Percentiles rank a stretch among this genome's conserved stretches.
Evolutionary conservation across 768 basidiomycete genomes (phyloP).

Genomic region (Lactarius hengduanensis): DNA sequence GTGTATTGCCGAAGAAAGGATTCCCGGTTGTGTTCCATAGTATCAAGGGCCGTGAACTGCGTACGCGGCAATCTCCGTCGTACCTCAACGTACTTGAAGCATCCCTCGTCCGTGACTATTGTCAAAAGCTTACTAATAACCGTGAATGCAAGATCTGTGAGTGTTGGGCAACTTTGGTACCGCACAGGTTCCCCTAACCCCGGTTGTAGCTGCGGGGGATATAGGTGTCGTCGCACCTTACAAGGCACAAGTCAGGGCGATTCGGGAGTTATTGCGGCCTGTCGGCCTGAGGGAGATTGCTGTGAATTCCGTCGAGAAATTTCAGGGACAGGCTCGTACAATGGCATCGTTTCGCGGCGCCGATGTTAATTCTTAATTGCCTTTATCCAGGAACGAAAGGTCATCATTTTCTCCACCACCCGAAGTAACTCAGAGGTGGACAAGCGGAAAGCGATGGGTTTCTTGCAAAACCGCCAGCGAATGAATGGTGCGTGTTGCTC

Average conservation of each 20-base stretch:
- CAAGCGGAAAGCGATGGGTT: constrained; percentile 36
- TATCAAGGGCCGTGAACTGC: constrained; percentile 37
- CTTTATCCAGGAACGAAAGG: constrained; percentile 36
- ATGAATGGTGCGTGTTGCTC: constrained; percentile 39
- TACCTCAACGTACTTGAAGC: constrained; percentile 45
- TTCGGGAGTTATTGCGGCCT: constrained; percentile 32
- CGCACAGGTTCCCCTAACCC: neutral
- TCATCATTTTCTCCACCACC: constrained; percentile 41
- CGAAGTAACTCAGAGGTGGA: constrained; percentile 36
- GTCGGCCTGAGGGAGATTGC: constrained; percentile 30
- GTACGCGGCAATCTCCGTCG: constrained; percentile 39
- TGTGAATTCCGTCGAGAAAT: constrained; percentile 43
- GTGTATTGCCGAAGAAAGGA: constrained; percentile 32
- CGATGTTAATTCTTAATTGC: neutral
- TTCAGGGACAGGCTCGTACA: constrained; percentile 42
- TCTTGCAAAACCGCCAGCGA: constrained; percentile 38
- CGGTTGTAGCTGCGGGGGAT: constrained; percentile 31
- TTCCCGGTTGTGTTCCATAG: constrained; percentile 40
- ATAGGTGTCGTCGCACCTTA: constrained; percentile 45
- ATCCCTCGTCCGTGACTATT: constrained; percentile 38
- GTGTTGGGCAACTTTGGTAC: constrained; percentile 16
- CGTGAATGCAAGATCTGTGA: constrained; percentile 35
- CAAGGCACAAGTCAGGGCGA: constrained; percentile 39
- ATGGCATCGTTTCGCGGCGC: neutral
- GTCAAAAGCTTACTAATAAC: constrained; percentile 33